A percentile compares a stretch with the other conserved stretches of the same genome.
phyloP scores from a whole-genome alignment of 2,329 filamentous ascomycete species.

The Purpureocillium takamizusanense region DNA sequence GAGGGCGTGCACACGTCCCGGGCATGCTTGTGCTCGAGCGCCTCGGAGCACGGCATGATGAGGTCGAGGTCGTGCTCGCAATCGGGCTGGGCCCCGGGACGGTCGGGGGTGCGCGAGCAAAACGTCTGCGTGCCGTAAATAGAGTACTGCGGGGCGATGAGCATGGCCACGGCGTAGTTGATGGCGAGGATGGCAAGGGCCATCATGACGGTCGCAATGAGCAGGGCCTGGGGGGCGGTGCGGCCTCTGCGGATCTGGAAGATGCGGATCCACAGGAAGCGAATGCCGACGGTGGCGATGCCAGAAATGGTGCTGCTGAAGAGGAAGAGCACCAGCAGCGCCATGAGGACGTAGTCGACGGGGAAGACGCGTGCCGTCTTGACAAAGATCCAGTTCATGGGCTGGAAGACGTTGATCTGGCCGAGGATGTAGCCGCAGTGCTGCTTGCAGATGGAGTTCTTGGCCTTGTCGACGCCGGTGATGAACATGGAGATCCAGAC shows the following conservation, averaged over 20 bases:
- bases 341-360: slow-evolving; percentile 84
- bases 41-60: slow-evolving; percentile 75
- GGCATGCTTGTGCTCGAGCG: slow-evolving; percentile 60
- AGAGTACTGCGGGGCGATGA: slow-evolving; percentile 92
- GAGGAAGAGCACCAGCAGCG: slow-evolving; percentile 74
- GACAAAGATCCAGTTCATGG: slow-evolving; percentile 76
- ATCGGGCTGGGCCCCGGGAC: slow-evolving; percentile 60
- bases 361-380: slow-evolving; percentile 78
- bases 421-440: slow-evolving; percentile 89
- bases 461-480: slow-evolving; percentile 91
- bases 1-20: slow-evolving; percentile 81
- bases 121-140: slow-evolving; percentile 92
- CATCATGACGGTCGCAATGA: slow-evolving; percentile 84
- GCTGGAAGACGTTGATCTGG: slow-evolving; percentile 85
- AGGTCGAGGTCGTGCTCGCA: slow-evolving; percentile 64
- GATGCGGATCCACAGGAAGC: slow-evolving; percentile 90
- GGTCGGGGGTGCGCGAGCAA: slow-evolving; percentile 62
- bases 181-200: slow-evolving; percentile 83
- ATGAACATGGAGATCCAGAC: slow-evolving; percentile 91
- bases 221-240: slow-evolving; percentile 82
- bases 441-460: slow-evolving; percentile 85
- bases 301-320: slow-evolving; percentile 85
- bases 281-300: slow-evolving; percentile 79
- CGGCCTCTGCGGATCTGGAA: slow-evolving; percentile 86
- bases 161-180: slow-evolving; percentile 87